phyloP scores from a whole-genome alignment of 2,329 filamentous ascomycete species.

The Colletotrichum sojae region DNA sequence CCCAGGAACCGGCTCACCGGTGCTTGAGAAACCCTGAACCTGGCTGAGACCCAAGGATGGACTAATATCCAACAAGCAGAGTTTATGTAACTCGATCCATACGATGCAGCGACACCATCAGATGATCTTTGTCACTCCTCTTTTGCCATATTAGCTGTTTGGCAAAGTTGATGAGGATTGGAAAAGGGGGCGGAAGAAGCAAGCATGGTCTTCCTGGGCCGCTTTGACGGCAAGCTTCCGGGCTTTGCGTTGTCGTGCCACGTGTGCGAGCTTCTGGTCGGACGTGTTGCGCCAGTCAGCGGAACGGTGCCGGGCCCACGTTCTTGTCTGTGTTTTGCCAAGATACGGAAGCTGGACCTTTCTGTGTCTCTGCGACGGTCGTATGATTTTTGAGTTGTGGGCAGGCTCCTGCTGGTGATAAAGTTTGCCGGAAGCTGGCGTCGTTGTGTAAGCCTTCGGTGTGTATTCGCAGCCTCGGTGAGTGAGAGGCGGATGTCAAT shows the following conservation, averaged over 20 bases:
- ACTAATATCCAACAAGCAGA: not conserved
- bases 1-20: slow-evolving; percentile 26
- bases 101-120: not conserved
- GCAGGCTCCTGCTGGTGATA: no score
- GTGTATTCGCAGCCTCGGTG: no score
- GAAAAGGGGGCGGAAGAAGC: not conserved
- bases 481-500: no score
- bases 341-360: no score
- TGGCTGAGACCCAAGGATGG: not conserved
- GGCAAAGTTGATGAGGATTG: not conserved
- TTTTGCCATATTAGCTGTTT: no score
- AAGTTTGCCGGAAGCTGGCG: no score
- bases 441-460: no score
- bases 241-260: not conserved
- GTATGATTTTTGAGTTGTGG: no score
- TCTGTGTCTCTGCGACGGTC: no score
- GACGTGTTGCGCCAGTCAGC: not conserved
- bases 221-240: not conserved
- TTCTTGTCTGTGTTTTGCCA: not conserved
- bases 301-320: not conserved
- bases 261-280: not conserved
- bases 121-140: not conserved
- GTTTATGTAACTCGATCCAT: slow-evolving; percentile 5
- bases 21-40: slow-evolving; percentile 12
- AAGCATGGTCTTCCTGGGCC: not conserved